These are phyloP conservation scores for Carex cristatella DNA, from an alignment of 176 grass and related monocot species.

Conservation along the genomic window DNA sequence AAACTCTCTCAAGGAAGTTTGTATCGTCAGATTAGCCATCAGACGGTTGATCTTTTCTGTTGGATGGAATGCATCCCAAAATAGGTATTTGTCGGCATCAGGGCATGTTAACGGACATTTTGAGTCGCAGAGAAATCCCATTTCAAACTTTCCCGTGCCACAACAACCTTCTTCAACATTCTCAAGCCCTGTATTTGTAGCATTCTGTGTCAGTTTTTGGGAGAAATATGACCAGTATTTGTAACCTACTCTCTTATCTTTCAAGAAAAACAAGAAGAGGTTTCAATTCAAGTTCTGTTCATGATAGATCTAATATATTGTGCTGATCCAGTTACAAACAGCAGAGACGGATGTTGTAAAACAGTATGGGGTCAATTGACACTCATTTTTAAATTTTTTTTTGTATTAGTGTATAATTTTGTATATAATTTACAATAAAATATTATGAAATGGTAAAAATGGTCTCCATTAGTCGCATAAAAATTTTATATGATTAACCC, in stretches of 20 bases:
- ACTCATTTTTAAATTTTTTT: too few species aligned
- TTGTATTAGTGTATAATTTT: too few species aligned
- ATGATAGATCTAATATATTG: background rate
- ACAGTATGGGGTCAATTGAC: too few species aligned
- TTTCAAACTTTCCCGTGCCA: conserved; percentile 55
- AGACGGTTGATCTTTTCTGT: conserved; percentile 59
- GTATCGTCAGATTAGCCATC: conserved; percentile 39
- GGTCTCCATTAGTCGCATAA: too few species aligned
- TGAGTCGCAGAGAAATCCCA: conserved; percentile 59
- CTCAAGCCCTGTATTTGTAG: conserved; percentile 41
- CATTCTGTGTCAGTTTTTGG: background rate
- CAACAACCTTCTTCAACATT: conserved; percentile 78
- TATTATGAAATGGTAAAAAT: too few species aligned
- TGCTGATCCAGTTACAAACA: background rate
- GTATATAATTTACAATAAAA: too few species aligned
- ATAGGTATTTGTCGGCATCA: conserved; percentile 56
- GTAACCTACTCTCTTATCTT: background rate
- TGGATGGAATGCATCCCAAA: conserved; percentile 89
- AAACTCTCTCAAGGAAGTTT: conserved; percentile 27
- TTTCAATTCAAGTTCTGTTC: background rate
- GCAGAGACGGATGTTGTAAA: too few species aligned
- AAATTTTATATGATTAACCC: too few species aligned
- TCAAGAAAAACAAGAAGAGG: background rate
- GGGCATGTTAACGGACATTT: conserved; percentile 32
- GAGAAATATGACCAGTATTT: background rate